Evolutionary conservation across 2,329 filamentous ascomycete species (phyloP).

Genomic region (Pyrenophora seminiperda): DNA sequence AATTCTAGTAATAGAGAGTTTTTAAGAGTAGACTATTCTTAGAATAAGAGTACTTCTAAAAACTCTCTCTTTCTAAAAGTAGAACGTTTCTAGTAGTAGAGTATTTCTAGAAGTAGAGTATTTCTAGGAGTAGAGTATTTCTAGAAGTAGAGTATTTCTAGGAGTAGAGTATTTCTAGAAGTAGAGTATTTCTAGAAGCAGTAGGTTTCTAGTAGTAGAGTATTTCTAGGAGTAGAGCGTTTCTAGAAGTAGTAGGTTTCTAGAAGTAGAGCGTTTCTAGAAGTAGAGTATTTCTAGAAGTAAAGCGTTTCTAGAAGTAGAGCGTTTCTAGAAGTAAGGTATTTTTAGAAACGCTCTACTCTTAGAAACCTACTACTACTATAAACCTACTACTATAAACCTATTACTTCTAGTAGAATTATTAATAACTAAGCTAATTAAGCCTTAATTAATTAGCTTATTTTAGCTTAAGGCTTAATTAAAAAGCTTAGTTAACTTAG

Average conservation of each 20-base stretch:
- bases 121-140: neutral
- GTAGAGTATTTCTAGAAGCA: too few relatives aligned
- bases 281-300: conserved; percentile 1
- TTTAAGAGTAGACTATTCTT: neutral
- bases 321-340: neutral
- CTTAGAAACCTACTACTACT: neutral
- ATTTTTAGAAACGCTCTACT: neutral
- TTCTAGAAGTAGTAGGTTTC: conserved; percentile 4
- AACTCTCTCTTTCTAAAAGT: conserved; percentile 1
- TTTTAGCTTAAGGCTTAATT: neutral
- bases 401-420: neutral
- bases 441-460: too few relatives aligned
- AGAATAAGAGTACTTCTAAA: neutral
- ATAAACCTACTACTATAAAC: neutral
- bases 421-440: neutral
- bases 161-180: too few relatives aligned
- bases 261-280: conserved; percentile 1
- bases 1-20: neutral
- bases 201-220: neutral
- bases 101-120: neutral
- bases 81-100: conserved; percentile 1
- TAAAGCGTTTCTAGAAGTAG: conserved; percentile 1
- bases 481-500: neutral
- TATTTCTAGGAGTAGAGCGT: conserved; percentile 1
- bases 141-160: too few relatives aligned